Evolutionary conservation across 805 yeast genomes (phyloP), one percentile per base, ranked within the genome.

Genomic region (Hanseniaspora nectarophila): DNA sequence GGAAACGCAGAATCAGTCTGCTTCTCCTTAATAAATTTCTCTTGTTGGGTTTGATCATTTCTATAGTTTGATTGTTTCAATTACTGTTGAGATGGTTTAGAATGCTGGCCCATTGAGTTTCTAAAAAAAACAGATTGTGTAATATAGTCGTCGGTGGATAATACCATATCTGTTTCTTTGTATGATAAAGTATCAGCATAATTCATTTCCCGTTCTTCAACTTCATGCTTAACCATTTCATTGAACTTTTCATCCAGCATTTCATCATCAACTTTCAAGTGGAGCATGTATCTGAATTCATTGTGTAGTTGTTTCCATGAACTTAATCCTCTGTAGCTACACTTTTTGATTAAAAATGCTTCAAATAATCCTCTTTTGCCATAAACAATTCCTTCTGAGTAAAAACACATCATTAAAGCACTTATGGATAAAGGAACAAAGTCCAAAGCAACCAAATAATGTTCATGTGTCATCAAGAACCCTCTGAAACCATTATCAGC

Each of bases 401-500:
- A 61, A 74, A 71, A 1, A 75, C 63, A 0, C 84, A 70, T 61
- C 3, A 73, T 61, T 37, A 65, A 61, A 0, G 81, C 76, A 40
- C 53, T 42, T 3, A 80, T 43, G 0, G 75, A 61, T 65, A 82
- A 72, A 82, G 81, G 77, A 50, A 81, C 60, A 2, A 79, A 80
- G 58, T 82, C 89, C 18, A 82, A 64, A 18, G 74, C 70, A 61
- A 81, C 68, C 58, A 82, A 76, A 58, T 74, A 80, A 43, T 70
- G 64, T 61, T 82, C 87, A 51, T 75, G 77, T 2, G 72, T 69
- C 45, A 84, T 81, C 59, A 87, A 67, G 53, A 65, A 70, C 1
- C 95, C 90, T 6, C 60, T 54, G 82, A 89, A 85, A 10, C 69
- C 70, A 13, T 89, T 90, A 60, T 80, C 78, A 2, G 79, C 65